Evolutionary conservation across 73 alveolate genomes (phyloP).

Genomic region (Stentor coeruleus): DNA sequence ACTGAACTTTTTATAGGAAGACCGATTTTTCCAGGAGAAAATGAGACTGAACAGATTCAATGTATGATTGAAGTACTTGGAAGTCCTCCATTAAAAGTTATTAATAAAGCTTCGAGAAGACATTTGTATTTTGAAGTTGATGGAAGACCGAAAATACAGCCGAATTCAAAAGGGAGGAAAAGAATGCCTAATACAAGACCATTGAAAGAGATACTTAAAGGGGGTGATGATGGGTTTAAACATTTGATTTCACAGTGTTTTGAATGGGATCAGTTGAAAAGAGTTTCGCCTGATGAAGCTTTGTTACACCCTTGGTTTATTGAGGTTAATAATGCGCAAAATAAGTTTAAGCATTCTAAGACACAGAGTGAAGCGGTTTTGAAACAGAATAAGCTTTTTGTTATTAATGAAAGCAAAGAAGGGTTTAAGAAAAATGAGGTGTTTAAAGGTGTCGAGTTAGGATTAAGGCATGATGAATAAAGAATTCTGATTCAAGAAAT

Average conservation of each 20-base stretch:
- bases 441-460: no score
- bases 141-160: not conserved
- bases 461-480: no score
- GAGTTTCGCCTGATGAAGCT: not conserved
- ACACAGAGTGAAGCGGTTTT: constrained; percentile 2
- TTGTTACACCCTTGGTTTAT: constrained; percentile 28
- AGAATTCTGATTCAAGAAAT: no score
- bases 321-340: constrained; percentile 40
- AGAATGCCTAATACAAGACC: not conserved
- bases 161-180: not conserved
- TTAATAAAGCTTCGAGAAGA: not conserved
- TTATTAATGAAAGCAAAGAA: not conserved
- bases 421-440: no score
- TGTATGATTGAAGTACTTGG: not conserved
- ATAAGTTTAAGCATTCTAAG: not conserved
- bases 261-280: not conserved
- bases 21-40: constrained; percentile 85
- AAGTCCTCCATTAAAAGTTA: not conserved
- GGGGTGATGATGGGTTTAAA: not conserved
- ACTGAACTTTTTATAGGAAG: constrained; percentile 88
- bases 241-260: not conserved
- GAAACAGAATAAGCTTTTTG: not conserved
- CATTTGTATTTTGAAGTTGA: not conserved
- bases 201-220: not conserved
- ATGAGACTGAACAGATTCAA: not conserved